Base-by-base conservation (phyloP, 2,329 filamentous ascomycete genomes). In the Fusarium stilboides region DNA sequence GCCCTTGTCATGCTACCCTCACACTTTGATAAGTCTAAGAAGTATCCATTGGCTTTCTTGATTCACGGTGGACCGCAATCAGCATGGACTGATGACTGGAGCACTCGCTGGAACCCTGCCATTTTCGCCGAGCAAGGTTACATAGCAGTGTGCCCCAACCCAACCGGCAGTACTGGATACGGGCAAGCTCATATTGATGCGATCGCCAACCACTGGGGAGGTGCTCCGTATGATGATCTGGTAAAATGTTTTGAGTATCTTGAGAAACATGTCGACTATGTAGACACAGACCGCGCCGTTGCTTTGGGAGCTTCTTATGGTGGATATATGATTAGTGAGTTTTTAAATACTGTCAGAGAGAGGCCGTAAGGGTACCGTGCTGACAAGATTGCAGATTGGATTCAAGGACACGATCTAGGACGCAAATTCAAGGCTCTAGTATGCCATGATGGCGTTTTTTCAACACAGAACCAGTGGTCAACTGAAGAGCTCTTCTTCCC, bases 71-170 rank as follows among this genome's bases (percentile, higher is more conserved):
- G 94, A 1, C 93, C 93, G 0, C 92, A 96, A 77, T 88, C 90
- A 22, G 88, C 92, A 1, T 95, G 92, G 91, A 82, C 79, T 33
- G 91, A 96, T 74, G 83, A 86, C 28, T 97, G 93, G 92, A 91
- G 87, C 77, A 94, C 91, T 4, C 85, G 94, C 19, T 97, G 94
- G 94, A 97, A 97, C 76, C 91, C 92, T 3, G 92, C 92, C 62
- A 86, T 95, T 12, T 97, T 94, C 76, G 93, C 94, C 5, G 93
- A 97, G 77, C 92, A 95, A 80, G 94, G 94, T 45, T 97, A 96
- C 76, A 87, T 97, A 5, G 92, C 92, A 22, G 89, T 97, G 46
- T 86, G 89, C 50, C 92, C 93, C 12, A 97, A 97, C 77, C 92
- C 92, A 10, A 96, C 93, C 0, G 94, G 94, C 19, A 92, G 89